Base-by-base conservation (phyloP, 805 yeast genomes). In the Suhomyces canberraensis region DNA sequence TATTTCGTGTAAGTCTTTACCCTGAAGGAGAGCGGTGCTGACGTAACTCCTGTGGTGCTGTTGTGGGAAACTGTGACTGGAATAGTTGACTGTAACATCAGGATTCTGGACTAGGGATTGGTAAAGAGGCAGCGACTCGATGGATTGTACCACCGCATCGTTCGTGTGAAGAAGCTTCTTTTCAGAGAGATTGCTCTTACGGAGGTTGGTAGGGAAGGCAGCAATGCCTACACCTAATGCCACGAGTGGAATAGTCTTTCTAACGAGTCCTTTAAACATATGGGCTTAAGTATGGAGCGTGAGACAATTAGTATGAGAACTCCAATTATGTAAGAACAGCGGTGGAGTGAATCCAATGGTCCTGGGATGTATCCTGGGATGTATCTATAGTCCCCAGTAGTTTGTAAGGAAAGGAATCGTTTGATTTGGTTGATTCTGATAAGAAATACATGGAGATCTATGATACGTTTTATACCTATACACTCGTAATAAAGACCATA, bases 21-120 rank as follows among this genome's bases (percentile, higher is more conserved):
- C 90, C 46, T 76, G 77, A 34, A 88, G 61, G 7, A 85, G 58
- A 0, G 95, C 95, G 34, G 79, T 76, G 0, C 84, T 79, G 8
- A 84, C 87, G 58, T 82, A 84, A 52, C 45, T 47, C 13, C 20
- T 13, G 20, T 37, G 40, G 36, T 46, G 50, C 25, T 44, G 46
- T 18, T 37, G 33, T 3, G 50, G 50, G 13, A 47, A 55, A 9
- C 44, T 39, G 4, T 47, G 29, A 16, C 58, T 48, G 4, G 51
- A 37, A 29, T 40, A 35, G 16, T 42, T 37, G 25, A 32, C 36
- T 7, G 19, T 39, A 13, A 44, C 39, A 1, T 45, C 19, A 8
- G 44, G 31, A 34, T 60, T 46, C 6, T 37, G 27, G 6, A 33
- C 33, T 9, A 60, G 42, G 9, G 31, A 33, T 34, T 53, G 39